phyloP scores from a whole-genome alignment of 495 filamentous ascomycete genomes.

The Penicillium angulare region DNA sequence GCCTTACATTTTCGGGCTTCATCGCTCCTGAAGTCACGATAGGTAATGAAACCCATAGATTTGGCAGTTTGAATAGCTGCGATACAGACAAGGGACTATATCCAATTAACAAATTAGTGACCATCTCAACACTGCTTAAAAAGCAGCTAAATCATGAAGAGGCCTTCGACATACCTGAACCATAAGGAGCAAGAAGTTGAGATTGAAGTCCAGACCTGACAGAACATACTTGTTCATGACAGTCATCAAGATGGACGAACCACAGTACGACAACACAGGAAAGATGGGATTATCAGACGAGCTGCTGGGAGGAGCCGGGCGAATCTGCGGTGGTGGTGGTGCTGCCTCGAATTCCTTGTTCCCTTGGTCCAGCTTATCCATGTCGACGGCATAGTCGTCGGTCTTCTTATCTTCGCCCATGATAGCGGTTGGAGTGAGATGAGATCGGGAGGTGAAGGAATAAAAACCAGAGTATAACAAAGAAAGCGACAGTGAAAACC shows the following conservation, averaged over 20 bases:
- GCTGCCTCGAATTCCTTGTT: conserved; percentile 51
- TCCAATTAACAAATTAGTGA: not conserved
- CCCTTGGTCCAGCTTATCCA: conserved; percentile 64
- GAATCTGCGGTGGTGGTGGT: conserved; percentile 40
- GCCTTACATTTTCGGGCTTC: conserved; percentile 88
- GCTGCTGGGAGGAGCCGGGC: conserved; percentile 26
- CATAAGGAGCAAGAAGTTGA: conserved; percentile 92
- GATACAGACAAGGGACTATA: conserved; percentile 86
- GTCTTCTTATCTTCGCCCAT: conserved; percentile 85
- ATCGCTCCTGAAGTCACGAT: conserved; percentile 83
- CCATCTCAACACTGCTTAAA: not conserved
- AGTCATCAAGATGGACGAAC: conserved; percentile 96
- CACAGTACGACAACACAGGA: conserved; percentile 87
- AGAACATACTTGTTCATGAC: conserved; percentile 99
- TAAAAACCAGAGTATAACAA: conserved; percentile 4
- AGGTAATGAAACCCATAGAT: conserved; percentile 77
- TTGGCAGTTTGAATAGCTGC: conserved; percentile 84
- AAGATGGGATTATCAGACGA: conserved; percentile 70
- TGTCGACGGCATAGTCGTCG: conserved; percentile 74
- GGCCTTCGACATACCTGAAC: conserved; percentile 69
- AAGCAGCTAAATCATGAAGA: too few relatives aligned
- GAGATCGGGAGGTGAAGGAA: not conserved
- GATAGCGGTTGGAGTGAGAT: conserved; percentile 13
- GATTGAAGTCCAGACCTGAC: conserved; percentile 84
- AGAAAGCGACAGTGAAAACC: not conserved